These are phyloP conservation scores for Tetragonia tetragonoides DNA, from an alignment of 148 eudicot species.

Conservation along the genomic window DNA sequence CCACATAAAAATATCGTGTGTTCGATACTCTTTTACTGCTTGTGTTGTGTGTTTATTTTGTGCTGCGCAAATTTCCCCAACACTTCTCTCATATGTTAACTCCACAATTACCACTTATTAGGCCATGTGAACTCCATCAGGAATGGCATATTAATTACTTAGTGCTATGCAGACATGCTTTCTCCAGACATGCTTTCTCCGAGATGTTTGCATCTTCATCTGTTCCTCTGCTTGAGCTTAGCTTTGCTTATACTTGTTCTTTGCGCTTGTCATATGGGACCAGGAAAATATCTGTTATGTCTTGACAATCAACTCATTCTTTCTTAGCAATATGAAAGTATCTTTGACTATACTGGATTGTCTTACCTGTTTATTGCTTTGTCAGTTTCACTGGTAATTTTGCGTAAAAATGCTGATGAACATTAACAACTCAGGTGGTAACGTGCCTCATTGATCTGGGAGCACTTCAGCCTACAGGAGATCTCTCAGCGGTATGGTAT, in stretches of 20 bases:
- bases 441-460: constrained; percentile 80
- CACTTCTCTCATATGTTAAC: no score
- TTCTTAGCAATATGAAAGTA: not conserved
- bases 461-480: constrained; percentile 98
- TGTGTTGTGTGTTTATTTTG: no score
- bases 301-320: not conserved
- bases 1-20: no score
- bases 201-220: not conserved
- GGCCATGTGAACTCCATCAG: not conserved
- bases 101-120: not conserved
- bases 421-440: constrained; percentile 55
- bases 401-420: constrained; percentile 10
- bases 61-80: no score
- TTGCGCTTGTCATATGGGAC: not conserved
- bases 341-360: not conserved
- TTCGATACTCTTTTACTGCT: no score
- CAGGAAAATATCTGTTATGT: not conserved
- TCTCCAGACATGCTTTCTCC: not conserved
- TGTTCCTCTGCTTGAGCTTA: not conserved
- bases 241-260: not conserved
- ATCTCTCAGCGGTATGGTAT: constrained; percentile 73
- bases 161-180: not conserved
- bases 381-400: not conserved
- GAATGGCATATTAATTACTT: not conserved
- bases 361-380: not conserved